Percentiles rank a stretch among this genome's conserved stretches.
phyloP scores from a whole-genome alignment of 2,329 filamentous ascomycete species.

The Fusarium agapanthi region DNA sequence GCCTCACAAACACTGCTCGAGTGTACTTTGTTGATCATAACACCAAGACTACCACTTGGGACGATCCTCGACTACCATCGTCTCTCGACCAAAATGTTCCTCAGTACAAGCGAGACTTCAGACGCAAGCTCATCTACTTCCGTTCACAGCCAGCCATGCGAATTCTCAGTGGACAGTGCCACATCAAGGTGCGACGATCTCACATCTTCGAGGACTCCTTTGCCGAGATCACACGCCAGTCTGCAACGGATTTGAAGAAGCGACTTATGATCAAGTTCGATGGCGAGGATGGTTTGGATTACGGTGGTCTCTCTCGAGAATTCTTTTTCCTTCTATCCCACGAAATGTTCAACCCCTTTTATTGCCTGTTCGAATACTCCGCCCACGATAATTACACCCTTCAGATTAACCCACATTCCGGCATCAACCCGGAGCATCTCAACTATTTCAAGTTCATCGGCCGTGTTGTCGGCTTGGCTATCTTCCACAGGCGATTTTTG shows the following conservation, averaged over 20 bases:
- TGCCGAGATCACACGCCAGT: slow-evolving; percentile 97
- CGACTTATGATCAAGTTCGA: slow-evolving; percentile 99
- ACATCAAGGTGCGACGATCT: slow-evolving; percentile 95
- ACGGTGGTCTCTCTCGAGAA: slow-evolving; percentile 95
- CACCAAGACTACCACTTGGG: slow-evolving; percentile 99
- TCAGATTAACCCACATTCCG: slow-evolving; percentile 99
- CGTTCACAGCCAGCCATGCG: slow-evolving; percentile 95
- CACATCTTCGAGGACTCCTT: slow-evolving; percentile 99
- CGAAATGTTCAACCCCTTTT: slow-evolving; percentile 99
- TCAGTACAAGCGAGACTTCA: slow-evolving; percentile 99
- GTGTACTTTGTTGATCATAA: slow-evolving; percentile 99
- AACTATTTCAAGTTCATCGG: slow-evolving; percentile 99
- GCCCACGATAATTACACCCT: slow-evolving; percentile 99
- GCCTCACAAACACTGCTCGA: slow-evolving; percentile 94
- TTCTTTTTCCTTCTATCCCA: slow-evolving; percentile 99
- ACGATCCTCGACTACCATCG: slow-evolving; percentile 92
- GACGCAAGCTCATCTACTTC: slow-evolving; percentile 99
- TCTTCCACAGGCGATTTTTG: slow-evolving; percentile 96
- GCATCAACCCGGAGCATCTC: slow-evolving; percentile 98
- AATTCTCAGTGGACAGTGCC: slow-evolving; percentile 94
- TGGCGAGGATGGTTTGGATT: slow-evolving; percentile 96
- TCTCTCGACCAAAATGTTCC: slow-evolving; percentile 98
- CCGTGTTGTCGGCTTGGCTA: slow-evolving; percentile 93
- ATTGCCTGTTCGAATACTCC: slow-evolving; percentile 99
- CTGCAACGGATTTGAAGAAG: slow-evolving; percentile 95